These are phyloP conservation scores for Buddleja alternifolia DNA, from an alignment of 257 asterid genomes.

Conservation along the genomic window DNA sequence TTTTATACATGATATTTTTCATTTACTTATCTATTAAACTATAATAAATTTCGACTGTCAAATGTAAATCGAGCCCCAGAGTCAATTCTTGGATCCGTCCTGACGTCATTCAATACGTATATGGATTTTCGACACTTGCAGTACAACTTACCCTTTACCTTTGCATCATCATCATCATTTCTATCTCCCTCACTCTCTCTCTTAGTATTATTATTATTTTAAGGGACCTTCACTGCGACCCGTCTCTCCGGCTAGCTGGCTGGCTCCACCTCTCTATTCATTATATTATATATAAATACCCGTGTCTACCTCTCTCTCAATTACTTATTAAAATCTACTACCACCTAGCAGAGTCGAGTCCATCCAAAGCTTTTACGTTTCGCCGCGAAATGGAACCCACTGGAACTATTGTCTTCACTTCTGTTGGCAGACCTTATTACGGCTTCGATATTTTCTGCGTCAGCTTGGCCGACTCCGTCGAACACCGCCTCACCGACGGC, in stretches of 20 bases:
- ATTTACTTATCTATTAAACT: no score
- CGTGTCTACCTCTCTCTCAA: not conserved
- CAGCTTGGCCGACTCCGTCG: conserved; percentile 38
- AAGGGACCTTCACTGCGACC: not conserved
- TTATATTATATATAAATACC: not conserved
- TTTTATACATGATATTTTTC: no score
- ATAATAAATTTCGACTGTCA: no score
- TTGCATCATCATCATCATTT: not conserved
- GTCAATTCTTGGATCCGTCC: no score
- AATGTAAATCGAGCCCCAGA: no score
- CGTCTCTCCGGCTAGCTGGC: not conserved
- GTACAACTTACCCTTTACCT: no score
- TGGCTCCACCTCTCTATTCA: not conserved
- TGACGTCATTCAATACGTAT: no score
- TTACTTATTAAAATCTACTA: no score
- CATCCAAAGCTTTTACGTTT: not conserved
- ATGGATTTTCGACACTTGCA: no score
- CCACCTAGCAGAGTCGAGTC: no score
- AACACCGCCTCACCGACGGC: conserved; percentile 72
- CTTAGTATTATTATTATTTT: not conserved
- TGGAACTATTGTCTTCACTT: conserved; percentile 69
- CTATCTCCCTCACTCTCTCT: no score
- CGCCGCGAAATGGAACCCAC: conserved; percentile 49
- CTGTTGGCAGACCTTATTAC: conserved; percentile 62
- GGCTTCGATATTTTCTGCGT: conserved; percentile 83